Evolutionary conservation across 1,284 basidiomycete species (phyloP), one percentile per base, ranked within the genome.

Genomic region (Malassezia arunalokei): DNA sequence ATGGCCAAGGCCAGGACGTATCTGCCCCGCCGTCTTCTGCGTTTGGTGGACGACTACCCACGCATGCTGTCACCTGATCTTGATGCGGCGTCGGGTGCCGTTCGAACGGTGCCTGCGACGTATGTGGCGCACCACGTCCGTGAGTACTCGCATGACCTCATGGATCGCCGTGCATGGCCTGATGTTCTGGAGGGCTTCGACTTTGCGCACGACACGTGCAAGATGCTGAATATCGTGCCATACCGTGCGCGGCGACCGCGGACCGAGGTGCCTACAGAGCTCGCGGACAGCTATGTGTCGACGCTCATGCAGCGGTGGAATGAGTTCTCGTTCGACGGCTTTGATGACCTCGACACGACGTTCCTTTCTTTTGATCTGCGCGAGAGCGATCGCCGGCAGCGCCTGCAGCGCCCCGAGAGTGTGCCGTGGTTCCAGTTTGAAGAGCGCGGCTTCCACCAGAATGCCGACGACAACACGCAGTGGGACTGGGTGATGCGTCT

Each of bases 351-450:
- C n/a, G 68, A 73, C 40, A 39, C 57, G 17, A 58, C 60, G 38
- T 65, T 66, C 38, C 64, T 73, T 17, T 52, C 57, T 3, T 73
- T 73, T 41, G 64, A 73, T 40, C 56, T 73, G 15, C 62, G 60
- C 40, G 70, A 73, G 52, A 59, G 57, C 7, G 59, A 63, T 14
- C 58, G 67, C 27, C 58, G 58, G 29, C 58, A 60, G 24, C 56
- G 63, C 9, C 37, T 42, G 14, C 35, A 49, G 28, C 59, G 59
- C 37, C 40, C 57, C 9, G 58, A 64, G 29, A 67, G 61, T n/a
- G 42, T 64, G 29, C 58, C 62, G 30, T 71, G 68, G 68, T 62
- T 57, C 49, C 59, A 66, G 24, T 73, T 73, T 47, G 59, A 54
- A 46, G 45, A 58, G 43, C 43, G 40, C 7, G 68, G 66, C 29